Percentiles rank a stretch among this genome's conserved stretches.
These are phyloP conservation scores for Fraxinus quadrangulata DNA, from an alignment of 257 asterid genomes.

Conservation along the genomic window DNA sequence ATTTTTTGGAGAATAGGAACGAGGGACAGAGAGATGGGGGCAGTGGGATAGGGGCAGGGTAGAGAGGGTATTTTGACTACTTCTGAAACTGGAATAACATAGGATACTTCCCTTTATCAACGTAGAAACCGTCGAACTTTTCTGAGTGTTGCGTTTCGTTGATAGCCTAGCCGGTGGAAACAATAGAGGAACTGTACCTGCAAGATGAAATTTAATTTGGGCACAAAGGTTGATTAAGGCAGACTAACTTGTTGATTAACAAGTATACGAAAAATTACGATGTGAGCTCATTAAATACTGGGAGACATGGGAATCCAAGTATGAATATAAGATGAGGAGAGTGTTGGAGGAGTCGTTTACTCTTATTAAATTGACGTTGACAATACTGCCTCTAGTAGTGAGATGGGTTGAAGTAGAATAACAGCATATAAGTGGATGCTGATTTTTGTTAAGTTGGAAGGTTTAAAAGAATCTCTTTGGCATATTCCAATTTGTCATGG, in stretches of 20 bases:
- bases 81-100: constrained; percentile 15
- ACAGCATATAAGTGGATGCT: constrained; percentile 27
- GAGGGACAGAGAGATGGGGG: too few species aligned
- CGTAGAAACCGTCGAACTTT: constrained; percentile 54
- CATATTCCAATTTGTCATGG: constrained; percentile 38
- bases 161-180: background rate
- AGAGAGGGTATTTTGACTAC: constrained; percentile 1
- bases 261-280: background rate
- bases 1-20: background rate
- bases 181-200: constrained; percentile 18
- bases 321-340: constrained; percentile 9
- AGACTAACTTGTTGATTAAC: background rate
- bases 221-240: background rate
- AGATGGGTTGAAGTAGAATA: constrained; percentile 20
- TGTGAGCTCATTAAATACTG: constrained; percentile 7
- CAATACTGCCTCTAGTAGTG: constrained; percentile 11
- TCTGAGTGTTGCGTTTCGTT: constrained; percentile 11
- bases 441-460: constrained; percentile 28
- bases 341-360: constrained; percentile 22
- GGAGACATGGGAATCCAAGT: constrained; percentile 22
- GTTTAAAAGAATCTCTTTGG: constrained; percentile 46
- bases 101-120: constrained; percentile 37
- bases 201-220: background rate
- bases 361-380: constrained; percentile 25
- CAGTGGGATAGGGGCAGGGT: background rate